Base-by-base conservation (phyloP, 345 rosid species). In the Aethionema arabicum region DNA sequence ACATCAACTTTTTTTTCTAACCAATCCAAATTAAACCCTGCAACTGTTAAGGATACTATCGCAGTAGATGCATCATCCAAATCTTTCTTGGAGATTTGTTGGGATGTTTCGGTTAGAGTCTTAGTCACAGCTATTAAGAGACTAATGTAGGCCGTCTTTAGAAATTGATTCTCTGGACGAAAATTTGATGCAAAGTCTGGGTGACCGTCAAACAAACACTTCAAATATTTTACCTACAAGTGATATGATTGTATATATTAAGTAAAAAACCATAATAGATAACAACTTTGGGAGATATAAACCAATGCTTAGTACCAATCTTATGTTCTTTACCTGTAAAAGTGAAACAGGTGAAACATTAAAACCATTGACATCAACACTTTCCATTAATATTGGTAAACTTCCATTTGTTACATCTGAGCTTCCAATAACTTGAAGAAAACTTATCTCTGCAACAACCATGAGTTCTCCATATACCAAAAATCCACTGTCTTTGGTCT, bases 401-500 rank as follows among this genome's bases (percentile, higher is more conserved):
- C 16, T n/a, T n/a, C n/a, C 6, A 8, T 51, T 36, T 12, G 11
- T 47, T 10, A n/a, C 32, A 52, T 37, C 35, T 41, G 5, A n/a
- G 4, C 14, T 41, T 5, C 45, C 45, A 41, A 41, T n/a, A 41
- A 41, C 2, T 41, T 41, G 14, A 11, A 41, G 4, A 33, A 33
- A 4, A 11, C 2, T 13, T 61, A 86, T 84, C 73, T 87, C 88
- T 69, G 88, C 90, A 79, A 84, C 86, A 45, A 87, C 63, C 7
- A 82, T 50, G 55, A 79, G 75, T 4, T 73, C 65, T 59, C 81
- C 88, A 76, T 79, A 73, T 52, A 69, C 81, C 62, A 80, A 68
- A 79, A 72, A 84, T 36, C 90, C 95, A n/a, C n/a, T n/a, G n/a
- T 8, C 7, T 33, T 41, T 15, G 45, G 0, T 7, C 2, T 32